Base-by-base conservation (phyloP, 768 basidiomycete species). In the Lactarius sanguifluus region DNA sequence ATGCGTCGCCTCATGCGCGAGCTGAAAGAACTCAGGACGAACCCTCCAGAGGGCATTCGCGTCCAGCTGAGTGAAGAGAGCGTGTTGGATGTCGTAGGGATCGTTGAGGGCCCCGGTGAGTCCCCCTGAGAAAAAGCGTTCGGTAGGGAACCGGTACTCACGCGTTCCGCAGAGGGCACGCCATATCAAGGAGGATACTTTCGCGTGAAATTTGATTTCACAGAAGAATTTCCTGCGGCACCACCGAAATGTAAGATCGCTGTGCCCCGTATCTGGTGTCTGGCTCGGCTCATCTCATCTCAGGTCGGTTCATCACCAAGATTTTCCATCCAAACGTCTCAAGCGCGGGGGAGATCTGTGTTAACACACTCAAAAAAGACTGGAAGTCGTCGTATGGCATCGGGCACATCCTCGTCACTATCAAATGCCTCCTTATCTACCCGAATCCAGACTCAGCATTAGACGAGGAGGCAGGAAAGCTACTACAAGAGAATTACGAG, bases 301-400 rank as follows among this genome's bases (percentile, higher is more conserved):
- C 32, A 96, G 95, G 96, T 73, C 89, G 92, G 81, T 91, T 97
- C 71, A 80, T 83, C 16, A 97, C 96, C 59, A 97, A 96, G 80
- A 96, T 98, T 64, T 98, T 98, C 77, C 96, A 98, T 73, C 96
- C 96, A 0, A 98, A 98, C 72, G 94, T 98, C 47, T 96, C 94
- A 0, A 82, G 84, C 40, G 76, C 85, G 0, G 95, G 95, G 18
- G 95, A 97, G 77, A 98, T 98, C 71, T 98, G 95, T 75, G 95
- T 98, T 16, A 96, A 96, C 79, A 98, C 95, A 8, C 80, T 98
- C 30, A 98, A 97, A 83, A 96, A 97, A 76, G 94, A 96, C 73
- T 98, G 96, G 96, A 91, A 94, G 75, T 84, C 91, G 28, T 85
- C 88, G 15, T 96, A 93, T 72, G 96, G 96, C 58, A 94, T 98